Base-by-base conservation (phyloP, 306 rosid genomes). In the cucumber (Cucumis sativus) region DNA sequence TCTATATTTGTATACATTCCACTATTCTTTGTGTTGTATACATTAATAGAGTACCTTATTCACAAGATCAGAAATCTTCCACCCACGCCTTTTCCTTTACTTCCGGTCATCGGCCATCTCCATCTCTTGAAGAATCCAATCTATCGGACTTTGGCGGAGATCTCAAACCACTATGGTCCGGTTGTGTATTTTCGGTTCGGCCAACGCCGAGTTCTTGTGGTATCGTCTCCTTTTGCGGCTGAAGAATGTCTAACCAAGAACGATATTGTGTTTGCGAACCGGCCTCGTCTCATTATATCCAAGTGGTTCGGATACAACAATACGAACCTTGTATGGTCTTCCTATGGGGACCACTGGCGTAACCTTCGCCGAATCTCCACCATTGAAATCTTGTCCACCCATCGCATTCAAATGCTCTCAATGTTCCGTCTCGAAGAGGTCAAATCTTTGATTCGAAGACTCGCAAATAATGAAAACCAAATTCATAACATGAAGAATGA, bases 61-160 rank as follows among this genome's bases (percentile, higher is more conserved):
- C 55, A 45, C 58, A 76, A 45, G 39, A 43, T 37, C 10, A 23
- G 70, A 25, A 59, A 41, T 43, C 81, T 78, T 74, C 88, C 86
- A 17, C 87, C 87, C 20, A 75, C 83, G 65, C 84, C 85, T 33
- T 80, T 63, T 20, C 77, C 76, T 2, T 70, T 78, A 0, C 49
- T 86, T 1, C 89, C 89, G 4, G 17, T 86, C 52, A 71, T 83
- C 33, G 87, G 89, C 16, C 89, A 83, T 76, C 83, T 86, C 80
- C 25, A 76, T 71, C 87, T 81, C 59, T 11, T 80, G 21, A 86
- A 79, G 54, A 83, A 79, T n/a, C 87, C 89, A 10, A 74, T 86
- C 40, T 79, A 81, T 76, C 71, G 78, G 54, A 59, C 85, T 11
- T 77, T 86, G 0, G 77, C 80, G 14, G 47, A 74, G 7, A 20